Conservation (phyloP, 345 rosid genomes). For the Isatis tinctoria region DNA sequence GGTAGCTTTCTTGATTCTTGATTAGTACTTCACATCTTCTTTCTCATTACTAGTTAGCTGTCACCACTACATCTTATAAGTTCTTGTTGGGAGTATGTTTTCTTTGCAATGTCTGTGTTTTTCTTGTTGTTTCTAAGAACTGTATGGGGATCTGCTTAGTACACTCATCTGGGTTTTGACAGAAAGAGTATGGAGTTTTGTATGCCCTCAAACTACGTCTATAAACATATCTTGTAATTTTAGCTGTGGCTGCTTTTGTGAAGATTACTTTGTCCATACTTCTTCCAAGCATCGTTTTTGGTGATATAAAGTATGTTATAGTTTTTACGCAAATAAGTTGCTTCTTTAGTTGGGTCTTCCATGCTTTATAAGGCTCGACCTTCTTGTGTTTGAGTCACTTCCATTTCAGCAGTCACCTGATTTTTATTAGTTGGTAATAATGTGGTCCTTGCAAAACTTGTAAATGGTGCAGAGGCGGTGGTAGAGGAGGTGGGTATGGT, state of each 20-base stretch:
- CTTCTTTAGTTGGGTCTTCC: not conserved
- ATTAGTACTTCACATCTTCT: not conserved
- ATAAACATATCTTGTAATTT: not conserved
- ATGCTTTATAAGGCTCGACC: not conserved
- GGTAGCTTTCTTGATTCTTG: conserved; percentile 38
- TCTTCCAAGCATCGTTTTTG: not conserved
- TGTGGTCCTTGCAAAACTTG: conserved; percentile 16
- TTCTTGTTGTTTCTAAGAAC: not conserved
- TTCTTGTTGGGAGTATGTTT: not conserved
- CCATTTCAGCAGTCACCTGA: not conserved
- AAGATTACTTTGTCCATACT: not conserved
- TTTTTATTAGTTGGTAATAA: not conserved
- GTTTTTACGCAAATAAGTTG: not conserved
- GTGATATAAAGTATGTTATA: not conserved
- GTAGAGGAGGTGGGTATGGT: conserved; percentile 56
- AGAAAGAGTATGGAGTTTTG: not conserved
- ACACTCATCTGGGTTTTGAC: not conserved
- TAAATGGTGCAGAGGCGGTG: conserved; percentile 42
- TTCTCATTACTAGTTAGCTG: not conserved
- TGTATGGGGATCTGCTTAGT: not conserved
- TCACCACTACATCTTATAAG: not conserved
- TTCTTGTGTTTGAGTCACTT: conserved; percentile 1
- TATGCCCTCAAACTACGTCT: not conserved
- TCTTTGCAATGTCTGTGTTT: not conserved
- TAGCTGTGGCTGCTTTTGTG: not conserved